phyloP scores from a whole-genome alignment of 1,284 basidiomycete species.

The Rhizoctonia solani region DNA sequence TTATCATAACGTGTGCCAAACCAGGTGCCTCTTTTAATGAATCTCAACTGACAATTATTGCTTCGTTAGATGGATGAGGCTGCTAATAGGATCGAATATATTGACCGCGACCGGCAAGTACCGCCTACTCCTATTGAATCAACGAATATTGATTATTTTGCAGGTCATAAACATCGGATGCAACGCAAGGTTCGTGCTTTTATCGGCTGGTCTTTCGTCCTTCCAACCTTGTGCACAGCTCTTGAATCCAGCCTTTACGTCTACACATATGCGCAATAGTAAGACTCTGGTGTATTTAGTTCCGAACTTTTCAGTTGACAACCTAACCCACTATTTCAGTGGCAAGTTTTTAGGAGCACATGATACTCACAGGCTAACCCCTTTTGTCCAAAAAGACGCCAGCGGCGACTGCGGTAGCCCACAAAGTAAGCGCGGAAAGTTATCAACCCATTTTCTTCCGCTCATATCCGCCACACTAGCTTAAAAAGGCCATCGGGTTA shows the following conservation, averaged over 20 bases:
- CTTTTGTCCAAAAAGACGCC: too few species aligned
- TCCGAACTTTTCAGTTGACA: neutral
- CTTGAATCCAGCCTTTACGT: neutral
- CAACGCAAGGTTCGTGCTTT: neutral
- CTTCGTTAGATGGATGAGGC: neutral
- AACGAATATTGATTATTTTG: neutral
- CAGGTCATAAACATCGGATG: neutral
- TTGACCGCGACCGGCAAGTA: neutral
- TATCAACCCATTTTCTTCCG: too few species aligned
- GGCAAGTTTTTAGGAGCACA: too few species aligned
- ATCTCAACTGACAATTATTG: too few species aligned
- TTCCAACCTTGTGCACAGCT: neutral
- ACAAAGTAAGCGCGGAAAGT: too few species aligned
- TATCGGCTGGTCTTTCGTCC: neutral
- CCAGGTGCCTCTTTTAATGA: too few species aligned
- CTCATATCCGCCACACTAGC: too few species aligned
- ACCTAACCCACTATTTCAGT: too few species aligned
- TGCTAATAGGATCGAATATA: neutral
- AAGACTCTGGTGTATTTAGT: neutral
- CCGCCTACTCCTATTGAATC: neutral
- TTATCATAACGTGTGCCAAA: neutral
- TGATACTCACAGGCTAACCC: too few species aligned
- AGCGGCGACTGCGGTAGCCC: too few species aligned
- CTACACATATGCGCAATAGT: neutral
- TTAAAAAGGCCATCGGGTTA: too few species aligned